These are phyloP conservation scores for Neonectria neomacrospora DNA, from an alignment of 2,329 filamentous ascomycete genomes.

Conservation along the genomic window DNA sequence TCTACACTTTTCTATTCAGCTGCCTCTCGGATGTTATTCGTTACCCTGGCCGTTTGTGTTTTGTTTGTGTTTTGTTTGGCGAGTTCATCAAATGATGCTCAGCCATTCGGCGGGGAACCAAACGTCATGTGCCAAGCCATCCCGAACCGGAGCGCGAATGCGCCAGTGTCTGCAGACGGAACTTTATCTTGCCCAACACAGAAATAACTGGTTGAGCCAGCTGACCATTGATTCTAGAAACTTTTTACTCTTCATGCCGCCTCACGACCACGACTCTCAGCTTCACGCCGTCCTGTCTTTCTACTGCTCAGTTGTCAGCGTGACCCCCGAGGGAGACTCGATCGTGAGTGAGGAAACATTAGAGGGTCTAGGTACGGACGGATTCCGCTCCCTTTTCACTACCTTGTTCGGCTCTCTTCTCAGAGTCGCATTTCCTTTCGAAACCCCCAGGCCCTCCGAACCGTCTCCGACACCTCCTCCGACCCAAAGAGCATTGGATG, in stretches of 20 bases:
- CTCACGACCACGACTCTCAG: slow-evolving; percentile 70
- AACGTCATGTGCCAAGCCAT: slow-evolving; percentile 46
- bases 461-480: slow-evolving; percentile 34
- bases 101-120: slow-evolving; percentile 43
- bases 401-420: slow-evolving; percentile 81
- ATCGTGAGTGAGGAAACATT: slow-evolving; percentile 90
- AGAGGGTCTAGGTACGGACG: slow-evolving; percentile 91
- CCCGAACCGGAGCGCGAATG: slow-evolving; percentile 24
- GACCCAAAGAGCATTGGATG: slow-evolving; percentile 29
- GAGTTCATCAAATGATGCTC: slow-evolving; percentile 40
- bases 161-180: slow-evolving; percentile 19
- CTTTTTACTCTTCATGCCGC: slow-evolving; percentile 90
- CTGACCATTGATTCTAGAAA: slow-evolving; percentile 66
- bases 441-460: slow-evolving; percentile 46
- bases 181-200: slow-evolving; percentile 7
- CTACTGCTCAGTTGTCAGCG: slow-evolving; percentile 87
- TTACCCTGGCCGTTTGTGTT: slow-evolving; percentile 9
- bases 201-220: slow-evolving; percentile 22
- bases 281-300: slow-evolving; percentile 88
- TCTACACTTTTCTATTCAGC: slow-evolving; percentile 35
- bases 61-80: slow-evolving; percentile 17
- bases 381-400: slow-evolving; percentile 67
- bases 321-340: slow-evolving; percentile 95
- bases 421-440: slow-evolving; percentile 68
- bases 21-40: slow-evolving; percentile 14